These are phyloP conservation scores for Tetraselmis chui DNA, from an alignment of 139 green algal species.

Conservation along the genomic window DNA sequence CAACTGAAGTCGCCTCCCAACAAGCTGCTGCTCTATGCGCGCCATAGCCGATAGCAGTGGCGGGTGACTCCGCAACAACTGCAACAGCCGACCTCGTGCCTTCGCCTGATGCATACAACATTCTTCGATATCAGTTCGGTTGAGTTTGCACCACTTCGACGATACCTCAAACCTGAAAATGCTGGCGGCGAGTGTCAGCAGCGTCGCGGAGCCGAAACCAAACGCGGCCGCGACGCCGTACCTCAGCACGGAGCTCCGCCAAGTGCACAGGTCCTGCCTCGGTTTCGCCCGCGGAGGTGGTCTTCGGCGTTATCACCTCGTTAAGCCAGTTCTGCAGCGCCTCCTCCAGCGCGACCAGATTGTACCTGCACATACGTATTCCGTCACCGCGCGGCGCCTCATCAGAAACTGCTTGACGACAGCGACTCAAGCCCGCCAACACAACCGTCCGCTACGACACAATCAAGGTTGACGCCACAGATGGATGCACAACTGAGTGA, in stretches of 20 bases:
- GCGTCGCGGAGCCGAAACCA: no score
- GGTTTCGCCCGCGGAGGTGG: neutral
- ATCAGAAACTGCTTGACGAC: no score
- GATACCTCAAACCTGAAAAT: no score
- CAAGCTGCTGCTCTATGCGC: neutral
- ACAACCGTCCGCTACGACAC: no score
- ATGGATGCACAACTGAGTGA: no score
- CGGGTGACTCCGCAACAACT: neutral
- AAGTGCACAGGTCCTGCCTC: neutral
- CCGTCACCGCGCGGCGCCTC: no score
- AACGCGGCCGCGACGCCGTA: neutral
- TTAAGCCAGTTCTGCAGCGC: neutral
- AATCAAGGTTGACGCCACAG: no score
- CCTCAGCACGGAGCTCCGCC: neutral
- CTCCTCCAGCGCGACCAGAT: neutral
- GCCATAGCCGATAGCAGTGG: neutral
- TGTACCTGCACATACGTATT: no score
- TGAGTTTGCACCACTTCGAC: no score
- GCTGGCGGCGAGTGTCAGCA: no score
- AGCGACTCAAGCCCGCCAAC: no score
- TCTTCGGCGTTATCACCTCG: neutral
- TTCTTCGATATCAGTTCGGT: no score
- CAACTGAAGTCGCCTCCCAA: neutral
- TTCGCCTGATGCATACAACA: neutral
- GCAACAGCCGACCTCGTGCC: neutral